These are phyloP conservation scores for Ceratocystis alfenasii DNA, from an alignment of 2,329 filamentous ascomycete species.

Conservation along the genomic window DNA sequence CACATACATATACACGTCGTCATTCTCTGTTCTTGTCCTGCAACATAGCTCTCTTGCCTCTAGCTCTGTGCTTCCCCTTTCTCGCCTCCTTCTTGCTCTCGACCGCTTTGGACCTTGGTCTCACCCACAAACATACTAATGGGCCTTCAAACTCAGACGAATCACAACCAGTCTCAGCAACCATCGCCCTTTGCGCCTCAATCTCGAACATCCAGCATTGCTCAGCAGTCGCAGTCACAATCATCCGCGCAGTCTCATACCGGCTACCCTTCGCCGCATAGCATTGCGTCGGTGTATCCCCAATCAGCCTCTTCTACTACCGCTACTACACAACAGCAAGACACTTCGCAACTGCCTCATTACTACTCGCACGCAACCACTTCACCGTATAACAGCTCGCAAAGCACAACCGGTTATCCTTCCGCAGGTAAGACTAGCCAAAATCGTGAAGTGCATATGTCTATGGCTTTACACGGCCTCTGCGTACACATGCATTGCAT, in stretches of 20 bases:
- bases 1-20: not conserved
- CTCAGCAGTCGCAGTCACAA: conserved; percentile 56
- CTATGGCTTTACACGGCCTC: too few relatives aligned
- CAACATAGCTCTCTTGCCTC: not conserved
- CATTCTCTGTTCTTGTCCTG: not conserved
- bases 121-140: conserved; percentile 37
- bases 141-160: conserved; percentile 33
- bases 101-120: conserved; percentile 7
- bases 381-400: conserved; percentile 59
- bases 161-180: conserved; percentile 55
- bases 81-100: not conserved
- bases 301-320: conserved; percentile 51
- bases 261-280: conserved; percentile 56
- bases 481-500: too few relatives aligned
- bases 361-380: conserved; percentile 71
- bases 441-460: not conserved
- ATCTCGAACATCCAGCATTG: conserved; percentile 58
- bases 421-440: conserved; percentile 54
- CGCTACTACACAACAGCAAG: conserved; percentile 43
- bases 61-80: too few relatives aligned
- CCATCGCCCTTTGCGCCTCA: conserved; percentile 49
- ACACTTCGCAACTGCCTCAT: conserved; percentile 49
- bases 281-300: conserved; percentile 42
- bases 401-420: conserved; percentile 70
- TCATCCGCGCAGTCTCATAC: conserved; percentile 49